Base-by-base conservation (phyloP, 73 alveolate species). In the Paramecium pentaurelia region DNA sequence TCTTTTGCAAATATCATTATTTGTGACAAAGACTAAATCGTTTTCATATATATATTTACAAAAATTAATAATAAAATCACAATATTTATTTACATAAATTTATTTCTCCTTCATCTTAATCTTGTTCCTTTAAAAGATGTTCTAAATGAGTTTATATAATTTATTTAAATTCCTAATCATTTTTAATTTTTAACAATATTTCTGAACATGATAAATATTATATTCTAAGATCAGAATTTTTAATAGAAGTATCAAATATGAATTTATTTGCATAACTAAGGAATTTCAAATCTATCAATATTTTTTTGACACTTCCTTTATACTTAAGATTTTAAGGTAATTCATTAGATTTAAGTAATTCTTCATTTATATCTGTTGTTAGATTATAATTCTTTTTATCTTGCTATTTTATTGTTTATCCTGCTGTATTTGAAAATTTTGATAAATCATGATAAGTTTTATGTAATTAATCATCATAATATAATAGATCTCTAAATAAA, bases 381-480 rank as follows among this genome's bases (percentile, higher is more conserved):
- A 68, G 28, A 68, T 68, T 34, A 68, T 68, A 68, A 32, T 34
- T 34, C 84, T 68, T 68, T 84, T 84, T 68, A 68, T 68, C 54
- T 40, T 73, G 6, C 14, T 40, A 73, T 73, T 73, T 40, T 9
- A 30, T 18, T 2, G 38, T 9, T 71, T 30, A 71, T 71, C 90
- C 94, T 40, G 60, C 30, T 6, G 94, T 88, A 22, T 88, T 88
- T 14, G 90, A 36, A 45, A 89, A 89, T 10, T 60, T 71, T 6
- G 86, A 58, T 20, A 89, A 44, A 44, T 89, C 88, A 45, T 89
- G 80, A 59, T 89, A 89, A 2, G 86, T 89, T 32, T 40, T 42
- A 73, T 89, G 92, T n/a, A 89, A 88, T 28, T 42, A 30, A 5
- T 89, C 90, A 71, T 89, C 94, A 32, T 89, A 89, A 60, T 45